Base-by-base conservation (phyloP, 2,329 filamentous ascomycete genomes). In the Talaromyces amestolkiae region DNA sequence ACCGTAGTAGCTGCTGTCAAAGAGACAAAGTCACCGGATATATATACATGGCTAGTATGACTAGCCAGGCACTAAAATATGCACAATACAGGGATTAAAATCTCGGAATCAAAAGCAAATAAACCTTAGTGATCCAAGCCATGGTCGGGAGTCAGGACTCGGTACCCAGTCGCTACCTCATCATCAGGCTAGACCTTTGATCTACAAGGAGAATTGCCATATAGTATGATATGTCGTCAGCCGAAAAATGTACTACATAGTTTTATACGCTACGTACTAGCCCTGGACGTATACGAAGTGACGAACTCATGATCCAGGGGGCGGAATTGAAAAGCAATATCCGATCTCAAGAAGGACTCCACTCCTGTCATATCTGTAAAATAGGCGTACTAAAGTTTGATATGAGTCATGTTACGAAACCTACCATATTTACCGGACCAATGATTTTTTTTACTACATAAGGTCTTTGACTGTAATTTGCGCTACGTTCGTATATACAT, bases 331-430 rank as follows among this genome's bases (percentile, higher is more conserved):
- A 53, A 53, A 53, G 8, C 17, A 33, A 31, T 53, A 53, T 31
- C 17, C 49, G 49, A 53, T 33, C 49, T 33, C 17, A 33, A 45
- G 24, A 60, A 11, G 6, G 24, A 35, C 15, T 19, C 47, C 60
- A 54, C 60, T 19, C 47, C 60, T 62, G 60, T 54, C 60, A 62
- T 62, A 43, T 54, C 54, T 35, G 22, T 19, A 7, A 27, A 39
- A 49, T 51, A 51, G 51, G 60, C 10, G 13, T 19, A 9, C n/a
- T 41, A 22, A 39, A 22, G 33, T 19, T 56, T 9, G n/a, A 37
- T 56, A 37, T 33, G 53, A 39, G 33, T 56, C 53, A 37, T 56
- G 53, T 24, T 6, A 10, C 24, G 27, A 17, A 37, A 19, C 59
- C 19, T 53, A 43, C 35, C 47, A 62, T 6, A 62, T 43, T 35